These are phyloP conservation scores for Nicotiana obtusifolia DNA, from an alignment of 257 asterid genomes.

Conservation along the genomic window DNA sequence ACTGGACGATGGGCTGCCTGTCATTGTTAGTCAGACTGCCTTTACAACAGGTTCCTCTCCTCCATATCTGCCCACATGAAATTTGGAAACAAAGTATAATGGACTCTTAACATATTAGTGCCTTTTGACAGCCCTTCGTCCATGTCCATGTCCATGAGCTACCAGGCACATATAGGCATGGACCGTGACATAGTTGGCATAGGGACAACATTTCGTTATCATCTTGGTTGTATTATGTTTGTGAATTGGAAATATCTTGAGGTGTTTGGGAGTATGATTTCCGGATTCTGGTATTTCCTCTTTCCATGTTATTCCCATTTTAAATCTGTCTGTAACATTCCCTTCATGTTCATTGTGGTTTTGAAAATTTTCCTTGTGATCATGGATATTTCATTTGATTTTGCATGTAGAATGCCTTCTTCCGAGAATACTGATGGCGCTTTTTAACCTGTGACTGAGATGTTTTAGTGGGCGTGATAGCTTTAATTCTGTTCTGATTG, in stretches of 20 bases:
- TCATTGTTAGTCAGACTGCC: background rate
- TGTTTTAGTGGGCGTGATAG: background rate
- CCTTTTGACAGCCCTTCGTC: background rate
- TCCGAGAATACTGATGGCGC: background rate
- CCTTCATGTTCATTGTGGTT: background rate
- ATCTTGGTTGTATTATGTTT: too few species aligned
- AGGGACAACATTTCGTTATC: background rate
- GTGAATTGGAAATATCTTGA: background rate
- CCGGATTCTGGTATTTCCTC: background rate
- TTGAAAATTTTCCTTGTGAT: too few species aligned
- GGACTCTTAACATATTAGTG: background rate
- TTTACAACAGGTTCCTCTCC: background rate
- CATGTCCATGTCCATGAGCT: background rate
- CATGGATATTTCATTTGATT: background rate
- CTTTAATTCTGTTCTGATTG: background rate
- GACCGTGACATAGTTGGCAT: background rate
- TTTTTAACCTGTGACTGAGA: background rate
- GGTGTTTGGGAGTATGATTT: background rate
- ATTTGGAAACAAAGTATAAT: background rate
- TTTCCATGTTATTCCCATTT: background rate
- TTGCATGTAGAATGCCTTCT: background rate
- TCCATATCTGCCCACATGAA: background rate
- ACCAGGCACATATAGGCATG: background rate
- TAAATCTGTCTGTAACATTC: background rate
- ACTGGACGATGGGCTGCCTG: background rate